Evolutionary conservation across 2,329 filamentous ascomycete species (phyloP), one percentile per base, ranked within the genome.

Genomic region (Penicillium hesseltinei): DNA sequence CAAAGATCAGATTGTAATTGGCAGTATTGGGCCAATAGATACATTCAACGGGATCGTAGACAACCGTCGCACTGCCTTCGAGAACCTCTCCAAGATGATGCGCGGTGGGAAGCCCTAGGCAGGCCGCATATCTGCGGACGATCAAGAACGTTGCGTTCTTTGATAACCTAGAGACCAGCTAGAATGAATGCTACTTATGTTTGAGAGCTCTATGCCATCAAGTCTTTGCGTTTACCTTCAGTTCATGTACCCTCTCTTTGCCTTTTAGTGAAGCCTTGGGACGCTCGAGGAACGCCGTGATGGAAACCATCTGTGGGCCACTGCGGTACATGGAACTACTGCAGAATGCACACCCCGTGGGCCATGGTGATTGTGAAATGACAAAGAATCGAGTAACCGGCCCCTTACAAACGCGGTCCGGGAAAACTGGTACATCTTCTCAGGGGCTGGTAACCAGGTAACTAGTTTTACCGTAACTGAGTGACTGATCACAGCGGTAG

Each of bases 1-100:
- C 3, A 72, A 78, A 15, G 74, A 79, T 46, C 73, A 81, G 55
- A 69, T 81, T 11, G 67, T 75, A 36, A 65, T 80, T 11, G 77
- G 73, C 5, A 57, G 45, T 25, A 52, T 75, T 29, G 67, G 64
- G 5, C 66, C 65, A 2, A 57, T 51, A 7, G 70, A 70, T 2
- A 61, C 56, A 7, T 75, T 77, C 45, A 56, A 68, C 29, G 70
- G 73, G 15, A 70, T 76, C 48, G 59, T 73, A 2, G 54, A 71
- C 15, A 71, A 69, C 56, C 66, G 73, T 15, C 62, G 69, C 27
- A 59, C 23, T 19, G 39, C 56, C 9, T 66, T 63, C 57, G 54
- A 60, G 19, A 29, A 57, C 15, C 19, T 66, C 27, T 50, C 60
- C 5, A 52, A 54, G 35, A 36, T 56, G 17, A 46, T 48, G 36